These are phyloP conservation scores for Phytophthora pini DNA, from an alignment of 352 stramenopile species.

Conservation along the genomic window DNA sequence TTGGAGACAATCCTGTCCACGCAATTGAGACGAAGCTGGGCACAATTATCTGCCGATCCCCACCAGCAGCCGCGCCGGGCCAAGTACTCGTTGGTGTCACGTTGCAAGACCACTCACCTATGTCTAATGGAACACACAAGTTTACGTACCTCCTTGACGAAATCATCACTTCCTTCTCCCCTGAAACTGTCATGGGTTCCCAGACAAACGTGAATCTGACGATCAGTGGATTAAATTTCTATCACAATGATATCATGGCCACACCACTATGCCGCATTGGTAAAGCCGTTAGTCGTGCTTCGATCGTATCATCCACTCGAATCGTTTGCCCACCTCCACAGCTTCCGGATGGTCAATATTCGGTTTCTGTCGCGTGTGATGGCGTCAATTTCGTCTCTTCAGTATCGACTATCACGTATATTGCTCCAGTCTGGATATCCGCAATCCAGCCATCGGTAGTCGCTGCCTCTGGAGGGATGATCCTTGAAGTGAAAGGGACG, in stretches of 20 bases:
- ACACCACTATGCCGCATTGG: constrained; percentile 41
- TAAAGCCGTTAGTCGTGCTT: constrained; percentile 18
- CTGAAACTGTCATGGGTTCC: constrained; percentile 10
- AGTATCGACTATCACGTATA: constrained; percentile 15
- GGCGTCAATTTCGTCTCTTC: constrained; percentile 44
- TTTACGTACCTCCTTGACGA: constrained; percentile 43
- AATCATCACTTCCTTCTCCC: constrained; percentile 31
- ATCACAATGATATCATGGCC: constrained; percentile 2
- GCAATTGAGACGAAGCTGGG: constrained; percentile 15
- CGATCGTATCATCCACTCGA: constrained; percentile 34
- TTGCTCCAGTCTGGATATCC: constrained; percentile 27
- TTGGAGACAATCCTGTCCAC: constrained; percentile 20
- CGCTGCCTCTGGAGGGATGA: constrained; percentile 23
- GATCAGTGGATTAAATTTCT: constrained; percentile 40
- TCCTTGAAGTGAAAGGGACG: constrained; percentile 33
- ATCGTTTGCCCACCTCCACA: constrained; percentile 20
- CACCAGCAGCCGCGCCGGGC: constrained; percentile 14
- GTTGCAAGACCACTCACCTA: constrained; percentile 9
- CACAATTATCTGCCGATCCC: constrained; percentile 33
- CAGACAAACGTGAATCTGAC: constrained; percentile 14
- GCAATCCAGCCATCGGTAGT: constrained; percentile 28
- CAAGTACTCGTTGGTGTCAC: constrained; percentile 28
- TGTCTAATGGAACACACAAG: not conserved
- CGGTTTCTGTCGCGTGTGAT: constrained; percentile 44
- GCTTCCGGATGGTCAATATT: constrained; percentile 27